These are phyloP conservation scores for Citeromyces siamensis DNA, from an alignment of 1,139 yeast species.

Conservation along the genomic window DNA sequence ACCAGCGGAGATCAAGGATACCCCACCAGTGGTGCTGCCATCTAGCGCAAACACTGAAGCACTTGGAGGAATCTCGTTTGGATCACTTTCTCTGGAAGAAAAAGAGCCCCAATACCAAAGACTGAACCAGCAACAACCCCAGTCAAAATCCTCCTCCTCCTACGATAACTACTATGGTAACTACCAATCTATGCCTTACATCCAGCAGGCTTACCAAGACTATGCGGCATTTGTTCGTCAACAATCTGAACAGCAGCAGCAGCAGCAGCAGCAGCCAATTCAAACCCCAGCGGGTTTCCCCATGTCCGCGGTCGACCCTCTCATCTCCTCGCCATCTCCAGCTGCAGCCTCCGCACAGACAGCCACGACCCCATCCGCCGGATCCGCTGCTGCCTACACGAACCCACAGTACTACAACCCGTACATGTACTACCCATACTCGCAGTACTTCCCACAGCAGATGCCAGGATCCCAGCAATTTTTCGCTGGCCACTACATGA, in stretches of 20 bases:
- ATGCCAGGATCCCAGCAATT: conserved; percentile 5
- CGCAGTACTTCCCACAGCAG: conserved; percentile 5
- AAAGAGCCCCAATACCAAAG: conserved; percentile 18
- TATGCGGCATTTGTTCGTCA: conserved; percentile 9
- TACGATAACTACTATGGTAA: conserved; percentile 8
- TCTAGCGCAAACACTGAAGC: conserved; percentile 33
- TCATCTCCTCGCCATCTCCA: conserved; percentile 5
- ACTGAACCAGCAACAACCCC: conserved; percentile 9
- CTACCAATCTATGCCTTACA: conserved; percentile 7
- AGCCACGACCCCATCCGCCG: conserved; percentile 4
- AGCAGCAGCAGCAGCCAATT: conserved; percentile 2
- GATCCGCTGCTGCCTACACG: conserved; percentile 4
- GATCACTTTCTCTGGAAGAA: conserved; percentile 44
- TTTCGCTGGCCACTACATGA: conserved; percentile 6
- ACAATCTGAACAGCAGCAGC: conserved; percentile 5
- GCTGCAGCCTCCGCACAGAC: conserved; percentile 4
- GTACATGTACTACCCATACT: conserved; percentile 7
- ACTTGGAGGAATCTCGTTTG: conserved; percentile 60
- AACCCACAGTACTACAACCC: conserved; percentile 6
- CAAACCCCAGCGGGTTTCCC: not conserved
- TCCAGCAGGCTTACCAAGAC: conserved; percentile 12
- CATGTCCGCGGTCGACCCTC: conserved; percentile 1
- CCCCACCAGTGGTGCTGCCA: conserved; percentile 58
- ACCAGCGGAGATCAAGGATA: conserved; percentile 6
- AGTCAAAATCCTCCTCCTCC: conserved; percentile 6